phyloP scores from a whole-genome alignment of 2,329 filamentous ascomycete species.

The Thelonectria rubi region DNA sequence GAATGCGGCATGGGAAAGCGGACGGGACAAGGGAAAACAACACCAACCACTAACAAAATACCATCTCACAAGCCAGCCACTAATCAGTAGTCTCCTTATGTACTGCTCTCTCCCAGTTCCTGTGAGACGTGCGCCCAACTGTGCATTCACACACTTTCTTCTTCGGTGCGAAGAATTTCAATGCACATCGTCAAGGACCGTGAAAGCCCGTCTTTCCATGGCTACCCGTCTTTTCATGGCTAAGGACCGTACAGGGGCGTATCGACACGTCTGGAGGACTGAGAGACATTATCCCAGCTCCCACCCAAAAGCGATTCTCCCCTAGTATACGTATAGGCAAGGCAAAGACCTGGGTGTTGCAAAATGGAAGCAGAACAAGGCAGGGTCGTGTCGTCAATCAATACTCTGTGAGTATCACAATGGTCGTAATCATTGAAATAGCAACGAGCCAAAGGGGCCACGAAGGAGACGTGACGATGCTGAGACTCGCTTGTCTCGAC shows the following conservation, averaged over 20 bases:
- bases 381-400: no score
- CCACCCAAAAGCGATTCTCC: no score
- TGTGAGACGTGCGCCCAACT: background rate
- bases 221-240: no score
- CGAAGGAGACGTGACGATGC: background rate
- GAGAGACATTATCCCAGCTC: no score
- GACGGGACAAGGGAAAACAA: background rate
- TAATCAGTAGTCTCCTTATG: background rate
- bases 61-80: background rate
- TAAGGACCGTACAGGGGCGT: no score
- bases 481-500: background rate
- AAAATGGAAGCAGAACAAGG: no score
- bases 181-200: background rate
- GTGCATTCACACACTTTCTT: background rate
- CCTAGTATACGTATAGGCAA: no score
- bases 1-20: background rate
- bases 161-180: background rate
- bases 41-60: background rate
- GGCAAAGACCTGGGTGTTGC: no score
- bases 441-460: background rate
- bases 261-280: no score
- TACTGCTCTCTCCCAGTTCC: background rate
- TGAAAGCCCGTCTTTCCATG: background rate
- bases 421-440: background rate
- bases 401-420: no score